Base-by-base conservation (phyloP, 768 basidiomycete species). In the Rhodotorula graminis region DNA sequence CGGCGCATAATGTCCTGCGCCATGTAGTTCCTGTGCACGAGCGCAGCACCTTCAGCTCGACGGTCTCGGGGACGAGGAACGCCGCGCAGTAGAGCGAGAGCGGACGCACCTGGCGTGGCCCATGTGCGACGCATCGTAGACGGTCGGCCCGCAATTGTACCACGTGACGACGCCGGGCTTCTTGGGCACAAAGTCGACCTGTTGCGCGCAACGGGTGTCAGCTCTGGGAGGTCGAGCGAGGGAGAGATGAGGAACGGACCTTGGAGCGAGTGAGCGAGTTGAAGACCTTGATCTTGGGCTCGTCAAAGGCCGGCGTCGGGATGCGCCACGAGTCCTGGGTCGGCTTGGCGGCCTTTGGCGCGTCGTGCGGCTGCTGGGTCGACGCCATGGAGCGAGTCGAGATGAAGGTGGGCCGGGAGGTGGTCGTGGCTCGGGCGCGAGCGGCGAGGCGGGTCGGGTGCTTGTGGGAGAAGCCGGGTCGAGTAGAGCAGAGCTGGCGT, bases 71-170 rank as follows among this genome's bases (percentile, higher is more conserved):
- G 9, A 37, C 37, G 37, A 2, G 15, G 44, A 46, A 14, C 12
- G 33, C 2, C 14, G 21, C 33, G 29, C 40, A 12, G 16, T 12
- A 31, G 27, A 5, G 56, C 31, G 23, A 21, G 55, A 58, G 29
- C 61, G 29, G 12, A 61, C 80, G 62, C 80, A 95, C 93, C 94
- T 88, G 14, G 96, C 96, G 83, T 99, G 96, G 12, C 96, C 96
- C 91, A 99, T 93, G 81, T 99, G 96, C 55, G 92, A 90, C 21
- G 93, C 88, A 84, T 99, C 96, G 81, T 99, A 99, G 16, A 99
- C 96, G 0, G 96, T 99, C 27, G 96, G 95, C 18, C 96, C 95
- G 79, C 96, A 99, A 81, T 96, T 97, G 80, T 99, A 98, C 94
- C 94, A 98, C 78, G 94, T 93, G n/a, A 95, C 88, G 75, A 78